Conservation (phyloP, 2,329 filamentous ascomycete genomes). For the Ophiocordyceps robertsii region DNA sequence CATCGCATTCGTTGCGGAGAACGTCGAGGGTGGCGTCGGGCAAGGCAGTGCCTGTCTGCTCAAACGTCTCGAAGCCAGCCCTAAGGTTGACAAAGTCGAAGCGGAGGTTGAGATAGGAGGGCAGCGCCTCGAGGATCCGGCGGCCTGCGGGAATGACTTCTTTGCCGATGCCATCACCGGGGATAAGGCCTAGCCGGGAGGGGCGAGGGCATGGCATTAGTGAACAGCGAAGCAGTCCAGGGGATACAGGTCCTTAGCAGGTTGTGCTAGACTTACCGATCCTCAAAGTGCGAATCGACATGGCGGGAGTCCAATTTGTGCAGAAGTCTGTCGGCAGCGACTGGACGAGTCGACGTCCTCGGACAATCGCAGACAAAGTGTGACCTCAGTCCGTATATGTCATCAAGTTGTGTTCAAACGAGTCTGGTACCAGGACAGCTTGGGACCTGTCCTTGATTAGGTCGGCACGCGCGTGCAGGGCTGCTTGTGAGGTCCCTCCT, state of each 20-base stretch:
- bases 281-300: slow-evolving; percentile 28
- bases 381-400: too few relatives aligned
- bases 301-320: slow-evolving; percentile 9
- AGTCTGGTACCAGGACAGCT: too few relatives aligned
- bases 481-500: too few relatives aligned
- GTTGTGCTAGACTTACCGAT: slow-evolving; percentile 19
- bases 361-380: too few relatives aligned
- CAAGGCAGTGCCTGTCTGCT: slow-evolving; percentile 75
- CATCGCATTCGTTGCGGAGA: slow-evolving; percentile 86
- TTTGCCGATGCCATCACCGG: slow-evolving; percentile 94
- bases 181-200: slow-evolving; percentile 64
- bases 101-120: slow-evolving; percentile 76
- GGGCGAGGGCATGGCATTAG: not conserved
- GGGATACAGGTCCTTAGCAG: not conserved
- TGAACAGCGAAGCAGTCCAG: not conserved
- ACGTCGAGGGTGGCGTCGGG: slow-evolving; percentile 83
- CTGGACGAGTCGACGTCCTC: too few relatives aligned
- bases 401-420: too few relatives aligned
- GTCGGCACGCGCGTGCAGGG: too few relatives aligned
- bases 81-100: slow-evolving; percentile 91
- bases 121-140: slow-evolving; percentile 82
- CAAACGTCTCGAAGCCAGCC: slow-evolving; percentile 87
- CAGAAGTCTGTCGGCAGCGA: too few relatives aligned
- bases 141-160: slow-evolving; percentile 95
- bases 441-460: too few relatives aligned